phyloP scores from a whole-genome alignment of 2,329 filamentous ascomycete species.

The Penicillium sp. region DNA sequence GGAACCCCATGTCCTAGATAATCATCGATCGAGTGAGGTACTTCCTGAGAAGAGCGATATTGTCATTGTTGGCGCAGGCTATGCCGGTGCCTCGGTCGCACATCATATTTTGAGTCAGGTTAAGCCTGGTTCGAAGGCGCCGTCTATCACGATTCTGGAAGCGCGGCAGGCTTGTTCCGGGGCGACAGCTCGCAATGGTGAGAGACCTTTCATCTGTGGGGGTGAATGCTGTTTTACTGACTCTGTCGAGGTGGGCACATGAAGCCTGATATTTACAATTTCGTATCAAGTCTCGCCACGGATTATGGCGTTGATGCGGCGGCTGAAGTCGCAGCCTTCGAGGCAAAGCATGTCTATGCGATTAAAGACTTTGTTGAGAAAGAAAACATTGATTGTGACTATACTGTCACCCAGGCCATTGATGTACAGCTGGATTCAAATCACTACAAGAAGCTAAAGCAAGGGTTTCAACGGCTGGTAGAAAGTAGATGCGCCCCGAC shows the following conservation, averaged over 20 bases:
- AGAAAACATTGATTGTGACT: conserved; percentile 51
- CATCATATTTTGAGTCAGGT: conserved; percentile 44
- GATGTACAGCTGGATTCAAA: conserved; percentile 43
- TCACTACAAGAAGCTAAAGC: conserved; percentile 36
- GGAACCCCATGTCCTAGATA: conserved; percentile 45
- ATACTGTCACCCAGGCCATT: conserved; percentile 42
- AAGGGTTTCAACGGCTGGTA: conserved; percentile 33
- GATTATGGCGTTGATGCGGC: conserved; percentile 42
- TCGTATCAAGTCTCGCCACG: conserved; percentile 35
- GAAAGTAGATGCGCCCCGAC: conserved; percentile 30
- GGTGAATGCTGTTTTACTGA: not conserved
- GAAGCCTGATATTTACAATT: conserved; percentile 48
- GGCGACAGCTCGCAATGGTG: conserved; percentile 49
- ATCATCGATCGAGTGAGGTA: conserved; percentile 42
- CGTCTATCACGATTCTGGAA: conserved; percentile 46
- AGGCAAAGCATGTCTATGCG: conserved; percentile 44
- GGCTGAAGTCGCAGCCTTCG: conserved; percentile 45
- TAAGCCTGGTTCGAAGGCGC: conserved; percentile 15
- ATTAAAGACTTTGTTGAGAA: conserved; percentile 45
- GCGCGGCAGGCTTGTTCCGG: conserved; percentile 48
- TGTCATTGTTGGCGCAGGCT: conserved; percentile 52
- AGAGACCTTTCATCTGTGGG: not conserved
- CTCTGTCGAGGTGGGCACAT: conserved; percentile 44
- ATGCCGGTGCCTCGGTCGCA: conserved; percentile 47
- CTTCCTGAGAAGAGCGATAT: conserved; percentile 49